Evolutionary conservation across 108 stramenopile species (phyloP).

Genomic region (Cyclotella choctawhatcheeana): DNA sequence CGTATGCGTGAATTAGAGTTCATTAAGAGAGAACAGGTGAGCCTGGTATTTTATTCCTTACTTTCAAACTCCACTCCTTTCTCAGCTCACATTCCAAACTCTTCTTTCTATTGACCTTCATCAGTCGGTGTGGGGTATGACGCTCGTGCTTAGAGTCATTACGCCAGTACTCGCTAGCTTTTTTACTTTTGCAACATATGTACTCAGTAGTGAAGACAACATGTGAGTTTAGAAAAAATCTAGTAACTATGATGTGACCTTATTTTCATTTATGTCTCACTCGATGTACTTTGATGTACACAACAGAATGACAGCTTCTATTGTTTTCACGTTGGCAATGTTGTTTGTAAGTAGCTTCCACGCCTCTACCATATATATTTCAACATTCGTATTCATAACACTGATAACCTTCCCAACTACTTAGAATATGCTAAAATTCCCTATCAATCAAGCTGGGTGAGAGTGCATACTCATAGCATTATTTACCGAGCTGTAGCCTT

Average conservation of each 20-base stretch:
- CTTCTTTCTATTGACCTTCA: too few species aligned
- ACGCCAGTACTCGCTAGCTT: conserved; percentile 66
- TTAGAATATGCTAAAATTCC: conserved; percentile 24
- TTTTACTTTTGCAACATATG: conserved; percentile 63
- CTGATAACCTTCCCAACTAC: background rate
- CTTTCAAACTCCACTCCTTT: too few species aligned
- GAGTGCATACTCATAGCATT: too few species aligned
- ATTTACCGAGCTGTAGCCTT: too few species aligned
- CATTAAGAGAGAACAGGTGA: conserved; percentile 58
- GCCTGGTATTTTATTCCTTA: too few species aligned
- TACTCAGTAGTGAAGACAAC: conserved; percentile 52
- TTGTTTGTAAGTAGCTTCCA: conserved; percentile 42
- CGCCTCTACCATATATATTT: too few species aligned
- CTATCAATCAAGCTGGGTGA: conserved; percentile 45
- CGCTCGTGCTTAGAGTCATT: conserved; percentile 69
- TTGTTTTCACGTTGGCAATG: conserved; percentile 67
- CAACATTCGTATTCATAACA: background rate
- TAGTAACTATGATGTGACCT: background rate
- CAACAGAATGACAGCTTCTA: conserved; percentile 63
- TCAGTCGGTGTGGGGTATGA: conserved; percentile 66
- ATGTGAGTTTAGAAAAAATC: conserved; percentile 14
- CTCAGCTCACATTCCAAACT: too few species aligned
- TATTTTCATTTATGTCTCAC: background rate
- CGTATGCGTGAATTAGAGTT: conserved; percentile 56
- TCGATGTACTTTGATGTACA: too few species aligned